phyloP scores from a whole-genome alignment of 371 early-diverging fungal species.

The Mortierella sp. region DNA sequence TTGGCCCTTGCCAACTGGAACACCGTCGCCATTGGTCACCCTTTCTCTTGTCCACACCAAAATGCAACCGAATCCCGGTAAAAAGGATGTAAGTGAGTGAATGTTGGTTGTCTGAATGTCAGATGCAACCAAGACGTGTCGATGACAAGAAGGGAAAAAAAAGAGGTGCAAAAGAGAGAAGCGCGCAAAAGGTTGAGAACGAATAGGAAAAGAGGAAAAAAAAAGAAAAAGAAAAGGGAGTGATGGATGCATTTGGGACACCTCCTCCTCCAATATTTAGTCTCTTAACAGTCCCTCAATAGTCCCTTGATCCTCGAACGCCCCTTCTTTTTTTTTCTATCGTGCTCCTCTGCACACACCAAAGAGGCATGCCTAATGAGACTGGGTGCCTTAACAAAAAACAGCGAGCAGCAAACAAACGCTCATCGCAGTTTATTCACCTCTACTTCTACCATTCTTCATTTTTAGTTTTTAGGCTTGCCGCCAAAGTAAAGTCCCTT shows the following conservation, averaged over 20 bases:
- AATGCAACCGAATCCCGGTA: not conserved
- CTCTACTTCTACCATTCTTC: not conserved
- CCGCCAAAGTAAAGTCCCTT: conserved; percentile 51
- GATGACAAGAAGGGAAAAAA: not conserved
- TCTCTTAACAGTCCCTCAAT: no score
- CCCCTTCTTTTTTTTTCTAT: not conserved
- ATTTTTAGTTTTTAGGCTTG: conserved; percentile 32
- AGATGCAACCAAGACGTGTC: not conserved
- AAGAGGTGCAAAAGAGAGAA: not conserved
- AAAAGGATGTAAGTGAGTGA: not conserved
- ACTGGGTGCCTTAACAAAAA: no score
- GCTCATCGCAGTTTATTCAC: not conserved
- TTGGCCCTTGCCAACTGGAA: conserved; percentile 26
- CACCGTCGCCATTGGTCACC: conserved; percentile 5
- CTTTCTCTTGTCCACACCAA: not conserved
- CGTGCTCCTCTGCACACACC: not conserved
- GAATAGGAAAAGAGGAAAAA: not conserved
- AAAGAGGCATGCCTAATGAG: no score
- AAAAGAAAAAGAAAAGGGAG: not conserved
- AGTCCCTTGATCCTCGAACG: no score
- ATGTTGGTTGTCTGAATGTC: not conserved
- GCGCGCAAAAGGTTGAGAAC: not conserved
- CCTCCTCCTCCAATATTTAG: no score
- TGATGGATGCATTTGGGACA: not conserved
- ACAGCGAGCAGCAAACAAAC: no score